Evolutionary conservation across 257 asterid species (phyloP), one percentile per base, ranked within the genome.

Genomic region (Prunella vulgaris): DNA sequence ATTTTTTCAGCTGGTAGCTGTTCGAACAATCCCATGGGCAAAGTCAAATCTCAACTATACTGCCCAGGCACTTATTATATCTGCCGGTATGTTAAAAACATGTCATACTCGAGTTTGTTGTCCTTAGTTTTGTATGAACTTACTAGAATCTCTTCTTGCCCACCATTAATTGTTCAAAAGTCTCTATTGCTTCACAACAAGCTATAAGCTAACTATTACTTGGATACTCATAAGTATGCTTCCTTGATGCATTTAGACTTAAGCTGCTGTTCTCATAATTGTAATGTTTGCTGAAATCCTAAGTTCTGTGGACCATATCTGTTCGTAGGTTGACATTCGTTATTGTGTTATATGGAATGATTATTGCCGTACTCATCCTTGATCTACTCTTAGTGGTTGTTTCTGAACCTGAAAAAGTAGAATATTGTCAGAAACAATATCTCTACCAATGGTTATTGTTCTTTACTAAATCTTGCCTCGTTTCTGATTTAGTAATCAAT

Each of bases 11-110:
- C 76, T 90, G 76, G 72, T 79, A 68, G 90, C 92, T 24, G 88
- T 76, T 70, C 83, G 95, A 28, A 87, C 71, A 30, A 75, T 90
- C 77, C 95, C 95, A 27, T 90, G 97, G 97, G 95, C 95, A 21
- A 90, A 87, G 82, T 85, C 91, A 42, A 86, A 90, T 79, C 83
- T 90, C 79, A 90, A 90, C 77, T 86, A 87, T 56, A 90, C 96
- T 61, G 96, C 82, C 38, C 95, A 90, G 79, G 96, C 96, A 60
- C 91, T 90, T 71, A 82, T 90, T 66, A 84, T 90, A 81, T 84
- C 96, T 69, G 88, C 71, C 7, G 96, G 96, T 90, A 83, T 54
- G 90, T 33, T 7, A n/a, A 3, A n/a, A 60, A 7, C 40, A 20
- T 15, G 66, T 60, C 22, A 5, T 27, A 17, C 27, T 40, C 1